Evolutionary conservation across 768 basidiomycete genomes (phyloP).

Genomic region (Coprinopsis cinerea): DNA sequence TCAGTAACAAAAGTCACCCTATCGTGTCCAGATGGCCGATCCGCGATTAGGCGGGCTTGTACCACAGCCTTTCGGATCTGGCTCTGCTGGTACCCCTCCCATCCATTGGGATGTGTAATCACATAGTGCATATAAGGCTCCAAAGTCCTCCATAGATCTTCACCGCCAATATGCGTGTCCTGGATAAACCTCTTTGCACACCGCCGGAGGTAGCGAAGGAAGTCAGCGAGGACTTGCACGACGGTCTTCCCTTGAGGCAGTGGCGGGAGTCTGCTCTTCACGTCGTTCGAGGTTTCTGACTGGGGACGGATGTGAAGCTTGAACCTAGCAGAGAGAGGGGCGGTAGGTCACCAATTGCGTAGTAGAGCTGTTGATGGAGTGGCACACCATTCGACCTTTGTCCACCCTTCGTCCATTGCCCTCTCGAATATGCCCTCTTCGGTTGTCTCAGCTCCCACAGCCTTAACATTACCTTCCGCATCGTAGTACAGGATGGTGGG

Average conservation of each 20-base stretch:
- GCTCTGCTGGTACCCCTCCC: conserved; percentile 39
- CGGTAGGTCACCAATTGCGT: background rate
- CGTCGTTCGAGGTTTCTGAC: conserved; percentile 15
- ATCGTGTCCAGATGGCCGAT: conserved; percentile 28
- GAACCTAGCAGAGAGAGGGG: conserved; percentile 20
- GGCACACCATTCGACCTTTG: conserved; percentile 42
- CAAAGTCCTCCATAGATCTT: conserved; percentile 35
- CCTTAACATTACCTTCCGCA: conserved; percentile 28
- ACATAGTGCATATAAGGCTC: conserved; percentile 42
- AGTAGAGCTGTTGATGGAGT: background rate
- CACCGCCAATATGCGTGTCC: conserved; percentile 36
- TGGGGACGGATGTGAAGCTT: conserved; percentile 27
- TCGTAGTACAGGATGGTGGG: conserved; percentile 41
- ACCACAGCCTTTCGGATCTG: conserved; percentile 40
- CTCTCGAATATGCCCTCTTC: conserved; percentile 32
- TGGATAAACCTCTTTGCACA: conserved; percentile 39
- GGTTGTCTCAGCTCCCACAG: conserved; percentile 43
- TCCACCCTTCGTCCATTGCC: conserved; percentile 41
- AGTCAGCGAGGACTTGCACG: conserved; percentile 42
- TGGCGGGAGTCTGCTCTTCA: conserved; percentile 31
- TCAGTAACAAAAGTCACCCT: conserved; percentile 43
- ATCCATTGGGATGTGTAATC: conserved; percentile 37
- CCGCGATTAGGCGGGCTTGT: conserved; percentile 32
- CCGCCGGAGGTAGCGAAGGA: conserved; percentile 38
- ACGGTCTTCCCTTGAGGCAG: conserved; percentile 37